Evolutionary conservation across 139 green algal species (phyloP).

Genomic region (Micractinium sp.): DNA sequence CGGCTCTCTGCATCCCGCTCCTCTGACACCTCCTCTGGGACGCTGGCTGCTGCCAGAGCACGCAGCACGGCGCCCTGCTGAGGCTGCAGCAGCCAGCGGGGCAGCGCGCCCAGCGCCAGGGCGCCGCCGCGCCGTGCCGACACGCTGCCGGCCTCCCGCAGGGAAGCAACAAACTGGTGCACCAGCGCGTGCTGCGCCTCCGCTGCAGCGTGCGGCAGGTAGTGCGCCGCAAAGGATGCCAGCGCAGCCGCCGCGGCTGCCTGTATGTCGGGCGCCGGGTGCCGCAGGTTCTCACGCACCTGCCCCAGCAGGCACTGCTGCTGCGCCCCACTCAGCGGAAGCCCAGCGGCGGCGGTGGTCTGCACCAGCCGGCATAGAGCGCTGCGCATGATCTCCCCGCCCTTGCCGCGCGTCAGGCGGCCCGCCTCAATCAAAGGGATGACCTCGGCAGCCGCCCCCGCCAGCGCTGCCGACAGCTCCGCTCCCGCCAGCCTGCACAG

Average conservation of each 20-base stretch:
- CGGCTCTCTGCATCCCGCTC: constrained; percentile 77
- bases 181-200: constrained; percentile 17
- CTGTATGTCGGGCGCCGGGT: constrained; percentile 77
- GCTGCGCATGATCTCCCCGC: constrained; percentile 89
- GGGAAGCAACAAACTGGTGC: background rate
- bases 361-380: constrained; percentile 69
- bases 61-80: constrained; percentile 46
- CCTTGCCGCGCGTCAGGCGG: constrained; percentile 87
- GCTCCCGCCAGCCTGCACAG: background rate
- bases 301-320: constrained; percentile 56
- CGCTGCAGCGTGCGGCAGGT: constrained; percentile 19
- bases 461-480: background rate
- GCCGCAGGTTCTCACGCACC: constrained; percentile 82
- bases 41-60: constrained; percentile 31
- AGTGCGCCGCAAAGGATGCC: constrained; percentile 52
- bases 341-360: constrained; percentile 21
- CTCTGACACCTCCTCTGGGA: constrained; percentile 66
- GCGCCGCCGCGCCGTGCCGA: constrained; percentile 41
- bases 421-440: constrained; percentile 73
- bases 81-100: constrained; percentile 14
- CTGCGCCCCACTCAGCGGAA: constrained; percentile 57
- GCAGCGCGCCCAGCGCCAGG: constrained; percentile 34
- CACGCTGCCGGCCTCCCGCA: constrained; percentile 11
- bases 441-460: constrained; percentile 40
- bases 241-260: constrained; percentile 66